A percentile compares a stretch with the other conserved stretches of the same genome.
Conservation (phyloP, 345 rosid genomes). For the Eucalyptus paniculata region DNA sequence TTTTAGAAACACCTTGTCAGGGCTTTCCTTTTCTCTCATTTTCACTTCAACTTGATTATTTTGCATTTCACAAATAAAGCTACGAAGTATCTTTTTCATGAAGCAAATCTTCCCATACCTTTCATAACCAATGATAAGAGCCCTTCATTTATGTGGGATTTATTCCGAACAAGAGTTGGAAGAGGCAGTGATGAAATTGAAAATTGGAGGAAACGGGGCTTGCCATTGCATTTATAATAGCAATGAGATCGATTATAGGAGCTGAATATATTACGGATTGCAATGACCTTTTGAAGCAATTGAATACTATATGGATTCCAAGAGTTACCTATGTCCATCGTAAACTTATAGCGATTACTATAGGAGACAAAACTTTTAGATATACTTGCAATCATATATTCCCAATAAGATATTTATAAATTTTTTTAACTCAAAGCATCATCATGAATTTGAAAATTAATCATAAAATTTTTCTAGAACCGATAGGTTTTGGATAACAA, state of each 20-base stretch:
- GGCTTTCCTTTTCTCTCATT: background rate
- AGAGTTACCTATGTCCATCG: too few species aligned
- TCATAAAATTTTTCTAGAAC: background rate
- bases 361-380: too few species aligned
- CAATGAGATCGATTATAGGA: background rate
- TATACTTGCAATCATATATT: too few species aligned
- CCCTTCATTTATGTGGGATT: background rate
- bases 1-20: background rate
- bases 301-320: too few species aligned
- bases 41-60: background rate
- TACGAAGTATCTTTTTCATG: background rate
- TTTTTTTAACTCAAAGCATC: background rate
- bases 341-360: too few species aligned
- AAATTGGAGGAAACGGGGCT: background rate
- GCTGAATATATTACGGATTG: background rate
- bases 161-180: background rate
- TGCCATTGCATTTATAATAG: background rate
- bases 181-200: background rate
- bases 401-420: too few species aligned
- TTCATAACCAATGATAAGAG: background rate
- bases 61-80: background rate
- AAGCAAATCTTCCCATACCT: background rate
- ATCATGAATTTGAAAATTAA: background rate
- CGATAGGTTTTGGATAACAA: background rate
- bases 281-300: too few species aligned